phyloP scores from a whole-genome alignment of 164 flowering plant genomes.

The Nymphaea colorata region DNA sequence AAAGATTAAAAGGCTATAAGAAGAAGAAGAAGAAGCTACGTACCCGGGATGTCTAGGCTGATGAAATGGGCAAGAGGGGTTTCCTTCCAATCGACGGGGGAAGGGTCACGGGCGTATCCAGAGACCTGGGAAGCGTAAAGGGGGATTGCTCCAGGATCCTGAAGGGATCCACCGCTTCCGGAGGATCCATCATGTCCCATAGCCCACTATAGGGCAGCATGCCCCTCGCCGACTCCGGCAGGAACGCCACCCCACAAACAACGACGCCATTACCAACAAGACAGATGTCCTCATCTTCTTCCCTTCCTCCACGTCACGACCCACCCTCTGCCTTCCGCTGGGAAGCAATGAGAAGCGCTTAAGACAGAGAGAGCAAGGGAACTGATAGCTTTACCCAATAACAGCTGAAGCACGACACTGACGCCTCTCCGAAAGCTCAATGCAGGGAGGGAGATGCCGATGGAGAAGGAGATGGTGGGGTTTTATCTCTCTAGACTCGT shows the following conservation, averaged over 20 bases:
- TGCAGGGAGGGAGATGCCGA: too few species aligned
- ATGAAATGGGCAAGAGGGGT: constrained; percentile 23
- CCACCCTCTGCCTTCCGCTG: too few species aligned
- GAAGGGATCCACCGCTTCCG: constrained; percentile 28
- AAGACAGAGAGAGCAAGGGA: too few species aligned
- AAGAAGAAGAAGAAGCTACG: not conserved
- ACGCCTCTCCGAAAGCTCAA: too few species aligned
- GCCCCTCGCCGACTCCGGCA: constrained; percentile 8
- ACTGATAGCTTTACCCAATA: too few species aligned
- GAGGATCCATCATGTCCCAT: constrained; percentile 22
- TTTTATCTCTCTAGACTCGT: too few species aligned
- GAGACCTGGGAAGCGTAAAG: constrained; percentile 18
- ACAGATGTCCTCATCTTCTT: too few species aligned
- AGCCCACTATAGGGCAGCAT: constrained; percentile 20
- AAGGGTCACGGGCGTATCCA: constrained; percentile 5
- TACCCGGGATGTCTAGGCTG: constrained; percentile 23
- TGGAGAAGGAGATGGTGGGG: too few species aligned
- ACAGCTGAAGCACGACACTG: too few species aligned
- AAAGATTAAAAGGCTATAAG: not conserved
- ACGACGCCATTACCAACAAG: not conserved
- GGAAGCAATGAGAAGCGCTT: too few species aligned
- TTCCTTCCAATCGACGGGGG: constrained; percentile 44
- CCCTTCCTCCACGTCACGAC: too few species aligned
- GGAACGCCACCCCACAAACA: not conserved
- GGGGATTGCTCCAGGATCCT: constrained; percentile 33